phyloP scores from a whole-genome alignment of 1,139 yeast genomes.

The Scheffersomyces stambukii region DNA sequence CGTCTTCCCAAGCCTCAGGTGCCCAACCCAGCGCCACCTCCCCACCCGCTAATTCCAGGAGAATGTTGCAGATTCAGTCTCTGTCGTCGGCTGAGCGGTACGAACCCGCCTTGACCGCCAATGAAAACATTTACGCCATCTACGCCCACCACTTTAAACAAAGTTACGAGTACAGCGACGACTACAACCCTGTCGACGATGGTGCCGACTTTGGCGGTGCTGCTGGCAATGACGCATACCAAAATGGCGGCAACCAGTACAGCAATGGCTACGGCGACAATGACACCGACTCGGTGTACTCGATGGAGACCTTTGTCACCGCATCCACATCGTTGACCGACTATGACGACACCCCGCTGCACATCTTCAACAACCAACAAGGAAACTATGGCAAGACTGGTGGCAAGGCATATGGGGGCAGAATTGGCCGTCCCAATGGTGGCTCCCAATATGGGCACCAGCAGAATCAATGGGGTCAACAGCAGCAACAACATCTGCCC shows the following conservation, averaged over 20 bases:
- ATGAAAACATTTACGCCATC: conserved; percentile 18
- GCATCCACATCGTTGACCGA: conserved; percentile 31
- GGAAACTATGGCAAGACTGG: conserved; percentile 4
- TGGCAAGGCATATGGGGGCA: conserved; percentile 10
- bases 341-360: conserved; percentile 14
- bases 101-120: conserved; percentile 20
- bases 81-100: conserved; percentile 28
- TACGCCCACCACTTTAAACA: conserved; percentile 21
- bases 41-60: conserved; percentile 18
- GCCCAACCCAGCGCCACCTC: conserved; percentile 10
- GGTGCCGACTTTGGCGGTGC: conserved; percentile 4
- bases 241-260: conserved; percentile 4
- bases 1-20: conserved; percentile 9
- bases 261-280: conserved; percentile 8
- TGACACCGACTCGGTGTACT: conserved; percentile 20
- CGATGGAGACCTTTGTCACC: conserved; percentile 36
- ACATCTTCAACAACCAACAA: conserved; percentile 6
- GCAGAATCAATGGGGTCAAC: conserved; percentile 1
- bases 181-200: conserved; percentile 11
- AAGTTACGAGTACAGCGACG: conserved; percentile 21
- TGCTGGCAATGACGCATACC: not conserved
- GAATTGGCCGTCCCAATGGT: conserved; percentile 8
- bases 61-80: conserved; percentile 30
- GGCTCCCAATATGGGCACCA: not conserved
- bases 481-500: conserved; percentile 5